Evolutionary conservation across 306 rosid genomes (phyloP).

Genomic region (Prunus davidiana): DNA sequence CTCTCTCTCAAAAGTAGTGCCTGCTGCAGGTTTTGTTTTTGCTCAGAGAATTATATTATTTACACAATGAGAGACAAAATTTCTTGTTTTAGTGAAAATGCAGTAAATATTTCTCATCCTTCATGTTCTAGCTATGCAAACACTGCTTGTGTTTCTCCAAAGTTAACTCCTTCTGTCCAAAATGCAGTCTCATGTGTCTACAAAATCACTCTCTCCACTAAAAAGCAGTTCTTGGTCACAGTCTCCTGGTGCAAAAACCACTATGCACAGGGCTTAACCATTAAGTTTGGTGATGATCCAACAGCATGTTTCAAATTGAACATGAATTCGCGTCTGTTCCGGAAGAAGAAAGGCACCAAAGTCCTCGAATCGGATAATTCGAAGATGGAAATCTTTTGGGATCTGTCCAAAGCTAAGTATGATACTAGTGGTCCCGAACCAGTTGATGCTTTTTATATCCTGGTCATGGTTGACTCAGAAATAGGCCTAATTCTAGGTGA

Average conservation of each 20-base stretch:
- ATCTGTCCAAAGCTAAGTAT: slow-evolving; percentile 68
- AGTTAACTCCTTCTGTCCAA: slow-evolving; percentile 47
- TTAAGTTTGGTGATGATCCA: slow-evolving; percentile 47
- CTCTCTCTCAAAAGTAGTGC: background rate
- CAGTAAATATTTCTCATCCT: slow-evolving; percentile 61
- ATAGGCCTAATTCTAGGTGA: slow-evolving; percentile 58
- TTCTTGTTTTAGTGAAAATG: slow-evolving; percentile 80
- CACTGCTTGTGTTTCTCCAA: slow-evolving; percentile 51
- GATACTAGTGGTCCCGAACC: slow-evolving; percentile 71
- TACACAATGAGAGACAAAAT: slow-evolving; percentile 69
- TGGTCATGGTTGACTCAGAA: slow-evolving; percentile 55
- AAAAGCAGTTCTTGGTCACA: slow-evolving; percentile 45
- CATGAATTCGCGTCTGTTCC: slow-evolving; percentile 61
- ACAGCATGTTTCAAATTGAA: slow-evolving; percentile 54
- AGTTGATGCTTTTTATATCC: slow-evolving; percentile 54
- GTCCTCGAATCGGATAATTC: slow-evolving; percentile 41
- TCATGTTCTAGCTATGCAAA: slow-evolving; percentile 85
- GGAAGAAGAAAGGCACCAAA: slow-evolving; percentile 73
- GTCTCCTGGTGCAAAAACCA: slow-evolving; percentile 64
- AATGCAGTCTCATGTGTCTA: slow-evolving; percentile 64
- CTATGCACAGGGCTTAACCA: slow-evolving; percentile 58
- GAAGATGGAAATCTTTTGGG: slow-evolving; percentile 72
- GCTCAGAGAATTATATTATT: background rate
- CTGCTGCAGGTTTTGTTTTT: background rate
- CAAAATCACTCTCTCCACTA: slow-evolving; percentile 49